Base-by-base conservation (phyloP, 176 grass and related monocot genomes). In the Oryza longistaminata region DNA sequence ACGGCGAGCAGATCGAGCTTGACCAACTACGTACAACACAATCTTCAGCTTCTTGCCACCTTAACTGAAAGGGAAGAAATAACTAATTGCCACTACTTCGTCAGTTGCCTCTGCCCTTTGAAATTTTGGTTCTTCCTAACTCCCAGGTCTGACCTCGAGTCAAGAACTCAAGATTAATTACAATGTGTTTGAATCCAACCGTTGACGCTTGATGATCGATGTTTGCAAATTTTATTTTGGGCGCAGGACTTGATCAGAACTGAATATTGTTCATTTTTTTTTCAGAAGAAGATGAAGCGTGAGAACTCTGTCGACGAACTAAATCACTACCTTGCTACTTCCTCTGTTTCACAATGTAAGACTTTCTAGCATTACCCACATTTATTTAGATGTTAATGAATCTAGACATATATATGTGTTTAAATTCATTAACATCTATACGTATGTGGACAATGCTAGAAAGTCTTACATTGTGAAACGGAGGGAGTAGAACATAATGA, bases 1-100 rank as follows among this genome's bases (percentile, higher is more conserved):
- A 67, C 60, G 12, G 29, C 55, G 68, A 84, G 43, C 29, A 26
- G 13, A 78, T 66, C 15, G 22, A 88, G 31, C 43, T 60, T 76
- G 74, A 75, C 73, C 45, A 75, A 37, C 6, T 66, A 29, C 17
- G 27, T 71, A 19, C 71, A 21, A 22, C 31, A 15, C 26, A 86
- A 65, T 80, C 55, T 66, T n/a, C 21, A 13, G 27, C 44, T 79
- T 45, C 11, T 71, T 64, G 5, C 25, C 60, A 24, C 15, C 25
- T 65, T 12, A 25, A 44, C 14, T 70, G 9, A 65, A 70, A 45
- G 65, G 52, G 39, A 37, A 14, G 39, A 37, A 14, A 12, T 22
- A 50, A 9, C 21, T 24, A 11, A 8, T 21, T 9, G 43, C n/a
- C 3, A 52, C 49, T 52, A 16, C 19, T 58, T 55, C 2, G 53